A percentile compares a stretch with the other conserved stretches of the same genome.
These are phyloP conservation scores for Paragyromitra xinjiangensis DNA, from an alignment of 495 filamentous ascomycete genomes.

Conservation along the genomic window DNA sequence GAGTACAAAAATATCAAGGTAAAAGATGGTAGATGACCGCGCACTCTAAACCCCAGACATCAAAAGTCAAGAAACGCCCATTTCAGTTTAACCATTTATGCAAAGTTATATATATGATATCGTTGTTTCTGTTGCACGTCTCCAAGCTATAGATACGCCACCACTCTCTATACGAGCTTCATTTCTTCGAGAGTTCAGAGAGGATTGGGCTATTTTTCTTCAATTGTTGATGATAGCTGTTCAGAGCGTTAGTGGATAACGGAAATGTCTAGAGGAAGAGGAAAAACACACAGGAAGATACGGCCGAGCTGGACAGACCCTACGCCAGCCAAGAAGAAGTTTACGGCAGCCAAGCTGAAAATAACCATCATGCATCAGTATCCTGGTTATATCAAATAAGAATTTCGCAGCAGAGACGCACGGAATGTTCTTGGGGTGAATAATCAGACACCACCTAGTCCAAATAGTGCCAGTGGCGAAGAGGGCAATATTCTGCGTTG, in stretches of 20 bases:
- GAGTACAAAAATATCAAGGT: neutral
- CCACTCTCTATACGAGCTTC: neutral
- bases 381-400: neutral
- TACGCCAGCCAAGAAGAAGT: conserved; percentile 92
- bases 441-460: conserved; percentile 98
- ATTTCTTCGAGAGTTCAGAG: conserved; percentile 31
- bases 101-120: conserved; percentile 22
- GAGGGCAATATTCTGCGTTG: conserved; percentile 88
- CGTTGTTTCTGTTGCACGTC: neutral
- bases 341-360: conserved; percentile 84
- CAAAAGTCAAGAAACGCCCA: conserved; percentile 18
- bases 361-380: conserved; percentile 1
- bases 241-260: neutral
- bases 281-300: conserved; percentile 68
- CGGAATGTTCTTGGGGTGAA: conserved; percentile 90
- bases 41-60: conserved; percentile 5
- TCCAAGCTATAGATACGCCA: conserved; percentile 38
- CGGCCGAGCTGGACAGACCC: conserved; percentile 82
- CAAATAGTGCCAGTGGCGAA: conserved; percentile 92
- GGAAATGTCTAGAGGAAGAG: neutral
- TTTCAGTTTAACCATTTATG: conserved; percentile 11
- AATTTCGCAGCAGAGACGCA: conserved; percentile 60
- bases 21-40: conserved; percentile 3
- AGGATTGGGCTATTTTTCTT: conserved; percentile 52
- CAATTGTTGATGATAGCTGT: conserved; percentile 41